Percentiles rank a stretch among this genome's conserved stretches.
phyloP scores from a whole-genome alignment of 2,329 filamentous ascomycete genomes.

The Exophiala dermatitidis region DNA sequence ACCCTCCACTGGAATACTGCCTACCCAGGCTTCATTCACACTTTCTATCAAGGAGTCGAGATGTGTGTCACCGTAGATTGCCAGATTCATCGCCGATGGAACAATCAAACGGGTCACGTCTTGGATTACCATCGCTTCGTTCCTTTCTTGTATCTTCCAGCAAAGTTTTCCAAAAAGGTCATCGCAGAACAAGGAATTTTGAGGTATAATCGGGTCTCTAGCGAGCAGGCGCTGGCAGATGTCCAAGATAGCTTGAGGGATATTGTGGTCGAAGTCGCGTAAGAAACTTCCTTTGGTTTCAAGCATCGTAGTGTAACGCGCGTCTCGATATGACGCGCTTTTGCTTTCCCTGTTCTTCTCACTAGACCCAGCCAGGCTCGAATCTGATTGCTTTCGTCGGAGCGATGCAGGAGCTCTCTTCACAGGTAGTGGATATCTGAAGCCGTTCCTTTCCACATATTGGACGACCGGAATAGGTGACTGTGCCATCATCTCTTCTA shows the following conservation, averaged over 20 bases:
- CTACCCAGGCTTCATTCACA: constrained; percentile 32
- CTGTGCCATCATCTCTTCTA: constrained; percentile 5
- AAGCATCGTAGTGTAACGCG: constrained; percentile 16
- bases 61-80: constrained; percentile 25
- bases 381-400: constrained; percentile 20
- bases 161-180: constrained; percentile 32
- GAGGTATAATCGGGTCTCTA: constrained; percentile 3
- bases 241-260: not conserved
- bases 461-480: constrained; percentile 2
- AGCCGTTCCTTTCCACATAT: constrained; percentile 3
- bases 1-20: constrained; percentile 27
- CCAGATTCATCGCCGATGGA: constrained; percentile 33
- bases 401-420: constrained; percentile 1
- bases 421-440: constrained; percentile 1
- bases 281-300: constrained; percentile 24
- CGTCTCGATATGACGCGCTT: constrained; percentile 22
- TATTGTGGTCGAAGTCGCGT: constrained; percentile 7
- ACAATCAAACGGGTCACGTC: constrained; percentile 34
- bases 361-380: constrained; percentile 15
- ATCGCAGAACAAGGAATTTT: constrained; percentile 32
- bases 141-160: constrained; percentile 29
- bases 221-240: constrained; percentile 21
- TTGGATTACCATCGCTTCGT: constrained; percentile 33
- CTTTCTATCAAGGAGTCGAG: constrained; percentile 31
- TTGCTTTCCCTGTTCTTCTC: constrained; percentile 22